A percentile compares a stretch with the other conserved stretches of the same genome.
phyloP scores from a whole-genome alignment of 1,139 yeast genomes.

The Sugiyamaella castrensis region DNA sequence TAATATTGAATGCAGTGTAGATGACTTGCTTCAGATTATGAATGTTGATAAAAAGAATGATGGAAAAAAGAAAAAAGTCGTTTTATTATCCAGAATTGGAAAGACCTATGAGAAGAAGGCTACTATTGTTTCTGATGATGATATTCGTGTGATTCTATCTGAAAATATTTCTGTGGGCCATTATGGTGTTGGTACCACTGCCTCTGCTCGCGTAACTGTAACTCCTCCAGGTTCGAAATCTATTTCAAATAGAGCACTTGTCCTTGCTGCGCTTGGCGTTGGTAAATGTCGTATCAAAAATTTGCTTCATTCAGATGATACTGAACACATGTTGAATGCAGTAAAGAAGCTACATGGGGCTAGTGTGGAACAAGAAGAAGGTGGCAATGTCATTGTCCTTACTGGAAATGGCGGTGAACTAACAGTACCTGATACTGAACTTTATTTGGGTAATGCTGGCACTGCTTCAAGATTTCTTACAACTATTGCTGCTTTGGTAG shows the following conservation, averaged over 20 bases:
- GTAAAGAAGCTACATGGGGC: conserved; percentile 80
- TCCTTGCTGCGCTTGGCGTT: conserved; percentile 84
- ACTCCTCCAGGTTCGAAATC: conserved; percentile 97
- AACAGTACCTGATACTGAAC: conserved; percentile 55
- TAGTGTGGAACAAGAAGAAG: conserved; percentile 67
- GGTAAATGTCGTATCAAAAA: conserved; percentile 84
- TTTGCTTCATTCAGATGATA: conserved; percentile 89
- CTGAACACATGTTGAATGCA: conserved; percentile 91
- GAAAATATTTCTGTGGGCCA: conserved; percentile 64
- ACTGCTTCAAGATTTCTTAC: conserved; percentile 95
- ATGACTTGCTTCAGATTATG: conserved; percentile 75
- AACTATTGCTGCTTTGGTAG: conserved; percentile 81
- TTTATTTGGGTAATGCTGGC: conserved; percentile 96
- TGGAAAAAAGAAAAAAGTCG: conserved; percentile 85
- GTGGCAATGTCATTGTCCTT: conserved; percentile 83
- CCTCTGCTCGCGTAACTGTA: conserved; percentile 49
- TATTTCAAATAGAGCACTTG: conserved; percentile 89
- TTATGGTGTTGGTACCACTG: conserved; percentile 40
- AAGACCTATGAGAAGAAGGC: conserved; percentile 87
- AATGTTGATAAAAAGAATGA: conserved; percentile 95
- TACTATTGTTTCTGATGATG: conserved; percentile 75
- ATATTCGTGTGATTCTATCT: conserved; percentile 77
- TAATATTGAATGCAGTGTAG: conserved; percentile 68
- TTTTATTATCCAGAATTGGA: conserved; percentile 79
- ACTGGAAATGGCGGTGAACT: conserved; percentile 84